Base-by-base conservation (phyloP, 768 basidiomycete genomes). In the Tulasnella sp. region DNA sequence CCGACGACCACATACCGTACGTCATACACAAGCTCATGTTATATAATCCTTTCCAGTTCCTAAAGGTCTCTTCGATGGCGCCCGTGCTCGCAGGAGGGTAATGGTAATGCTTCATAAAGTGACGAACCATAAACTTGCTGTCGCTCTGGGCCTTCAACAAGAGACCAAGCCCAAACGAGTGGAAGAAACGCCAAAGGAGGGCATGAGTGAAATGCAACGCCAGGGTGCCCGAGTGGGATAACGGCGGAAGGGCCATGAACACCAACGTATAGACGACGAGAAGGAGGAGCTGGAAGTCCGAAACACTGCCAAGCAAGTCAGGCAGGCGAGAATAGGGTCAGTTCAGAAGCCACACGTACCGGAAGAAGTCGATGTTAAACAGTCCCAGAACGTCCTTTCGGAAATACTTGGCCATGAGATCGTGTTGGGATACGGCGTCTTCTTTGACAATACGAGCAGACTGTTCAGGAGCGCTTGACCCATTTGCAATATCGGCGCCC, bases 1-100 rank as follows among this genome's bases (percentile, higher is more conserved):
- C 48, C 19, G 27, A 4, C 19, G 35, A 34, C 27, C 1, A 70
- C 75, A 17, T 58, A 93, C 92, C 82, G 68, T 93, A 97, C 3
- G 86, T 93, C 92, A 97, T 96, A 68, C 82, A 84, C 75, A 93
- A 74, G 68, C 86, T 91, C 69, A 91, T 68, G 68, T 97, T 98
- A 68, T 93, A 98, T 25, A 89, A 75, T 4, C 75, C 75, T 69
- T 97, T 97, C 92, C 93, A 99, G 68, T 96, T 97, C 25, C 78
- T 75, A 64, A 97, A 99, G 0, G 94, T 90, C 66, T 99, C 96
- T 36, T 82, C 75, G n/a, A 92, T 79, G 0, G 94, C 93, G 43
- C 82, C 80, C 4, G 78, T 80, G 14, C 76, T 78, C 55, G 86
- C 82, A 7, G 59, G 63, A 11, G 82, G 77, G 68, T 97, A 98